Evolutionary conservation across 164 flowering plant genomes (phyloP), one percentile per base, ranked within the genome.

Genomic region (Magnolia kwangsiensis): DNA sequence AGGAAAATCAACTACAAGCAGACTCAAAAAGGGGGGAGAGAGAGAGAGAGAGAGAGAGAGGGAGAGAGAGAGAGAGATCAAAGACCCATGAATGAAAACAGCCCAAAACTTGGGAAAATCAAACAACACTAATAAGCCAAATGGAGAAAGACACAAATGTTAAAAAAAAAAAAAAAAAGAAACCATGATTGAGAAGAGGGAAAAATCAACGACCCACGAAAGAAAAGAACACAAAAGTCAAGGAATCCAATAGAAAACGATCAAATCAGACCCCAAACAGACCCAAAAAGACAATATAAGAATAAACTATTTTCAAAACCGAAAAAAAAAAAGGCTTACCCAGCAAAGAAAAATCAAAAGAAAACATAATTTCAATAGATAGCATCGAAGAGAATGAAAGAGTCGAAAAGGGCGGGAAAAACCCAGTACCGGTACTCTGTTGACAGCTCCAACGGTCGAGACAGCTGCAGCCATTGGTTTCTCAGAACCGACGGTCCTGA

Each of bases 391-490:
- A 29, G 21, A 74, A 50, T 18, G 67, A 71, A 68, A 73, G 67
- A 31, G 51, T 4, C 19, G 11, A 21, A 65, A 72, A 69, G 49
- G 75, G 72, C 51, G 70, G 74, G 76, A 67, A 74, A 65, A 77
- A 72, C 65, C 68, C 59, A 21, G 78, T 83, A 87, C 86, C 82
- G 78, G 80, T 61, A 82, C 72, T 76, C 80, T 68, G 82, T 84
- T 84, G 65, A 81, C 87, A 50, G 83, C 83, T 79, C 86, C 89
- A 51, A 86, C 75, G 75, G 84, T 78, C 13, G 88, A 78, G 64
- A 86, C 70, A 20, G 85, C 71, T 45, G 87, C 67, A 77, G 87
- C 85, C 86, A 83, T 76, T 67, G 73, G 68, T 67, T 66, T 66
- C 69, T 66, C n/a, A 68, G 71, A 68, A 29, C n/a, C 2, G 49